A percentile compares a stretch with the other conserved stretches of the same genome.
Evolutionary conservation across 192 early-diverging fungal species (phyloP).

Genomic region (Coemansia sp.): DNA sequence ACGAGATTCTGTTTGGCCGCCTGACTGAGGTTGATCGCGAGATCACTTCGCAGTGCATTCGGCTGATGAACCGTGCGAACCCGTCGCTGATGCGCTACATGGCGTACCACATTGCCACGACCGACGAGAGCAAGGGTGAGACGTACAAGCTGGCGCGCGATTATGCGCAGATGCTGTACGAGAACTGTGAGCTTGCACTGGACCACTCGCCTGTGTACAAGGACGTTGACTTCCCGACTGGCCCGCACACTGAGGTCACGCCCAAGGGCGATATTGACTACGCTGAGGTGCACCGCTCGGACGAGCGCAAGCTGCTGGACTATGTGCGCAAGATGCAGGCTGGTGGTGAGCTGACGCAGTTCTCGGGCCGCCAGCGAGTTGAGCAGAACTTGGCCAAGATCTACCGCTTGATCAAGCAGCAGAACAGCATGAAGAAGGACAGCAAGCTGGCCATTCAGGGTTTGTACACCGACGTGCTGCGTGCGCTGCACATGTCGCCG

Average conservation of each 20-base stretch:
- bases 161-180: conserved; percentile 77
- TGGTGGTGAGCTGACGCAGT: conserved; percentile 69
- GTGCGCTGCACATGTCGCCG: conserved; percentile 73
- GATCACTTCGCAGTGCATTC: conserved; percentile 85
- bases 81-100: conserved; percentile 78
- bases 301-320: conserved; percentile 85
- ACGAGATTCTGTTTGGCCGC: conserved; percentile 89
- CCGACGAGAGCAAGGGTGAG: conserved; percentile 73
- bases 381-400: conserved; percentile 76
- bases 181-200: conserved; percentile 88
- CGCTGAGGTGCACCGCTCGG: conserved; percentile 77
- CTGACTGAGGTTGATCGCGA: conserved; percentile 87
- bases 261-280: conserved; percentile 83
- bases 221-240: conserved; percentile 86
- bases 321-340: conserved; percentile 88
- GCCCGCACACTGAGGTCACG: conserved; percentile 75
- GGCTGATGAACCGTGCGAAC: conserved; percentile 90
- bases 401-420: conserved; percentile 75
- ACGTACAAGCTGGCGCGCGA: conserved; percentile 81
- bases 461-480: conserved; percentile 70
- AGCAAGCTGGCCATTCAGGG: conserved; percentile 68
- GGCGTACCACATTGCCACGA: conserved; percentile 82
- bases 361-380: conserved; percentile 72
- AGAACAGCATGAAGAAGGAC: conserved; percentile 74
- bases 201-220: conserved; percentile 80